Base-by-base conservation (phyloP, 2,329 filamentous ascomycete genomes). In the Talaromyces sp. region DNA sequence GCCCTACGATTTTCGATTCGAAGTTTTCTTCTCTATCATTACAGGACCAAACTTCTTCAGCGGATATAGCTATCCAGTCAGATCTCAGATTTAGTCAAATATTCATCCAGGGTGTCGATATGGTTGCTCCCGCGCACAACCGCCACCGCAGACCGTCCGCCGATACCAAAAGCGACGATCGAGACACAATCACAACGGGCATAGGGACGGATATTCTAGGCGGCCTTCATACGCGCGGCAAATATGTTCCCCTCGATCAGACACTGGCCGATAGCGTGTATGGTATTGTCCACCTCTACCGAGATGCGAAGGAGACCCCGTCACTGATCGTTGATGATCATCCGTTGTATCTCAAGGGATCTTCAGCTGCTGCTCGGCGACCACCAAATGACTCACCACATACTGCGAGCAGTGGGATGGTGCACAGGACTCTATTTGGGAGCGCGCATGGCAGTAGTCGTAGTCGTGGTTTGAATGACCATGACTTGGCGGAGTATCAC, bases 211-310 rank as follows among this genome's bases (percentile, higher is more conserved):
- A 83, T 75, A 70, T 83, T 31, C 70, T 79, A 10, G 84, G 87
- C 6, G 91, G 90, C 6, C 86, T 90, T 60, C 89, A 91, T 66
- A 96, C 93, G 1, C 97, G 93, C 75, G 95, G 92, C 5, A 85
- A 86, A 68, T 96, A 90, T 73, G 81, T 91, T 22, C 88, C 90
- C 0, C 83, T 94, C 0, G 86, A 89, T 64, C 86, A 87, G 16
- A 83, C 85, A 66, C 87, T 90, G 63, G 92, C 92, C 0, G 90
- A 96, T 66, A 84, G 93, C 1, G 91, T 92, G 49, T 97, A 92
- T 90, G 95, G 95, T 1, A 87, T 98, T 14, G 93, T 99, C 2
- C 95, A 97, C 76, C 85, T 99, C 33, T 99, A 97, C 76, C 87
- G 93, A 10, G 94, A 98, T 76, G 86, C 86, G 1, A 87, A 92